Percentiles rank a stretch among this genome's conserved stretches.
phyloP scores from a whole-genome alignment of 805 yeast genomes.

The Huiozyma sinensis region DNA sequence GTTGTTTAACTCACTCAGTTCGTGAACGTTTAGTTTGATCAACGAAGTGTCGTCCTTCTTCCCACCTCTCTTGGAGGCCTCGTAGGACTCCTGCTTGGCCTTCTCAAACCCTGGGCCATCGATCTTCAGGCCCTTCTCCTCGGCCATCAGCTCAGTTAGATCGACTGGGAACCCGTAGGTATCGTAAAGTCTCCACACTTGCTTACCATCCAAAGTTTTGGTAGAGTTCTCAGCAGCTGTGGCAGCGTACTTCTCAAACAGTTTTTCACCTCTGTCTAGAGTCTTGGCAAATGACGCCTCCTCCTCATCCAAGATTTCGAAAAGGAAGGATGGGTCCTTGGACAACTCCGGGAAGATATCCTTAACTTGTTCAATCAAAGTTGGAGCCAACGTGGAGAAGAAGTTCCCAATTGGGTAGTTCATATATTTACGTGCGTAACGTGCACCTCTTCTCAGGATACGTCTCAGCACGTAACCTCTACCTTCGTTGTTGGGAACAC shows the following conservation, averaged over 20 bases:
- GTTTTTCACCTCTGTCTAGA: slow-evolving; percentile 92
- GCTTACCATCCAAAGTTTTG: slow-evolving; percentile 78
- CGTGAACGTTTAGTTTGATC: slow-evolving; percentile 84
- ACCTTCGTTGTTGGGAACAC: slow-evolving; percentile 98
- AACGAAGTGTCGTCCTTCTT: slow-evolving; percentile 45
- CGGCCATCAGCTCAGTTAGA: slow-evolving; percentile 96
- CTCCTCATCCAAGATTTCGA: slow-evolving; percentile 91
- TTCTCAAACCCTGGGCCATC: slow-evolving; percentile 88
- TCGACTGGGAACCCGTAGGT: slow-evolving; percentile 99
- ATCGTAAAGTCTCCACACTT: slow-evolving; percentile 97
- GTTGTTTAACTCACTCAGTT: slow-evolving; percentile 57
- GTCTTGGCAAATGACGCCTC: slow-evolving; percentile 93
- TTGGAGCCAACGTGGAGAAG: slow-evolving; percentile 86
- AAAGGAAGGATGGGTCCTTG: slow-evolving; percentile 58
- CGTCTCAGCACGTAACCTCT: slow-evolving; percentile 97
- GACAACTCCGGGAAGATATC: slow-evolving; percentile 88
- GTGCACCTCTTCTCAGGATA: slow-evolving; percentile 93
- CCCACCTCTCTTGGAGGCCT: slow-evolving; percentile 89
- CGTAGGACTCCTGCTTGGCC: slow-evolving; percentile 81
- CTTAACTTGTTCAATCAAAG: slow-evolving; percentile 76
- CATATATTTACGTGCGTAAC: slow-evolving; percentile 93
- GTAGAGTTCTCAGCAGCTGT: slow-evolving; percentile 66
- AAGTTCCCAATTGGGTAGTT: slow-evolving; percentile 90
- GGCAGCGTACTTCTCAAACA: slow-evolving; percentile 86
- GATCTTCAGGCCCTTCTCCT: slow-evolving; percentile 86